Conservation (phyloP, 257 asterid species). For the Plantago major region DNA sequence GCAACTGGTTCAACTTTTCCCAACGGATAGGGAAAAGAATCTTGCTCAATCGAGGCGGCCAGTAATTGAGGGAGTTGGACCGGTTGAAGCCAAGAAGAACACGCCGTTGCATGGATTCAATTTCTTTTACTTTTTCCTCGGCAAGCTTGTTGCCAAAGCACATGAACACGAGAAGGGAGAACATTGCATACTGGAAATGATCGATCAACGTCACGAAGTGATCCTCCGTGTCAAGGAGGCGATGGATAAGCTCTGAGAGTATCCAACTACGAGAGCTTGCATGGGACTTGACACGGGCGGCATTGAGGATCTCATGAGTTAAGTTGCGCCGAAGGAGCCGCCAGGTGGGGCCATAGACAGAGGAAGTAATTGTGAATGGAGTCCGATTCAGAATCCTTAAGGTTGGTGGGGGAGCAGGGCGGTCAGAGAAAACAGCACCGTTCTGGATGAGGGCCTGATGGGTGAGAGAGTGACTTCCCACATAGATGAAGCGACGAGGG, state of each 20-base stretch:
- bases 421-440: conserved; percentile 7
- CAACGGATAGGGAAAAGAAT: conserved; percentile 39
- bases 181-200: conserved; percentile 57
- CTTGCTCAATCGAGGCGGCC: conserved; percentile 42
- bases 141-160: conserved; percentile 53
- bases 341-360: conserved; percentile 40
- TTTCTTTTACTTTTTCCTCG: conserved; percentile 46
- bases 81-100: conserved; percentile 16
- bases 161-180: conserved; percentile 48
- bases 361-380: conserved; percentile 22
- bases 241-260: conserved; percentile 25
- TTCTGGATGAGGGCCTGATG: neutral
- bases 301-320: conserved; percentile 35
- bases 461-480: conserved; percentile 25
- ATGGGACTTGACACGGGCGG: conserved; percentile 31
- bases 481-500: conserved; percentile 20
- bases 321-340: conserved; percentile 49
- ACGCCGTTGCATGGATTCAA: conserved; percentile 31
- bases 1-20: conserved; percentile 33
- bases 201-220: conserved; percentile 28
- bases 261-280: conserved; percentile 36
- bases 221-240: conserved; percentile 18
- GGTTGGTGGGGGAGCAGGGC: conserved; percentile 9
- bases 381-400: neutral
- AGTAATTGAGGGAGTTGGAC: conserved; percentile 32